These are phyloP conservation scores for Colletotrichum sp. DNA, from an alignment of 2,329 filamentous ascomycete species.

Conservation along the genomic window DNA sequence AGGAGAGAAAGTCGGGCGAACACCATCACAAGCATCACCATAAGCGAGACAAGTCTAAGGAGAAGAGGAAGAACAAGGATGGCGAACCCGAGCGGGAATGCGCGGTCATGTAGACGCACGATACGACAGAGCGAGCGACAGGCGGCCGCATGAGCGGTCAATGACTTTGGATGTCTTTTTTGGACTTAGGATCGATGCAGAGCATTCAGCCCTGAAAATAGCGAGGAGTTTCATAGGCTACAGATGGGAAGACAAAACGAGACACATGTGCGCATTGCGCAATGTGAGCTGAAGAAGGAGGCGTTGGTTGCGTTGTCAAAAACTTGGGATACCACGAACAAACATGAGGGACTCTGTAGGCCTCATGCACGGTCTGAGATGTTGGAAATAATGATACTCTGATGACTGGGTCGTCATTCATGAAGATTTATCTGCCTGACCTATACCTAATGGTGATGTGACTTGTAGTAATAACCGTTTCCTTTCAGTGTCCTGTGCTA, in stretches of 20 bases:
- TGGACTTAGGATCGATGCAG: background rate
- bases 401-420: slow-evolving; percentile 12
- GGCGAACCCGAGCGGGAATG: slow-evolving; percentile 51
- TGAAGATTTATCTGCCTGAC: background rate
- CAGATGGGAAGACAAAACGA: background rate
- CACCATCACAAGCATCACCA: slow-evolving; percentile 35
- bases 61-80: slow-evolving; percentile 39
- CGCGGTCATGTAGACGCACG: slow-evolving; percentile 46
- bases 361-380: background rate
- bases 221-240: slow-evolving; percentile 15
- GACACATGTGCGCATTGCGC: background rate
- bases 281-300: background rate
- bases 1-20: slow-evolving; percentile 18
- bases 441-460: background rate
- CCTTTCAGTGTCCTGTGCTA: background rate
- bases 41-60: slow-evolving; percentile 42
- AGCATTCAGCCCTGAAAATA: background rate
- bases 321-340: slow-evolving; percentile 9
- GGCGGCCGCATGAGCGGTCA: background rate
- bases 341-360: background rate
- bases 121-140: background rate
- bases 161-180: background rate
- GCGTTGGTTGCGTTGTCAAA: slow-evolving; percentile 3
- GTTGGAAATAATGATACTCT: slow-evolving; percentile 2
- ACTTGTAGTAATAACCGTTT: background rate